Evolutionary conservation across 495 filamentous ascomycete genomes (phyloP), one percentile per base, ranked within the genome.

Genomic region (Trichoderma orchidacearum): DNA sequence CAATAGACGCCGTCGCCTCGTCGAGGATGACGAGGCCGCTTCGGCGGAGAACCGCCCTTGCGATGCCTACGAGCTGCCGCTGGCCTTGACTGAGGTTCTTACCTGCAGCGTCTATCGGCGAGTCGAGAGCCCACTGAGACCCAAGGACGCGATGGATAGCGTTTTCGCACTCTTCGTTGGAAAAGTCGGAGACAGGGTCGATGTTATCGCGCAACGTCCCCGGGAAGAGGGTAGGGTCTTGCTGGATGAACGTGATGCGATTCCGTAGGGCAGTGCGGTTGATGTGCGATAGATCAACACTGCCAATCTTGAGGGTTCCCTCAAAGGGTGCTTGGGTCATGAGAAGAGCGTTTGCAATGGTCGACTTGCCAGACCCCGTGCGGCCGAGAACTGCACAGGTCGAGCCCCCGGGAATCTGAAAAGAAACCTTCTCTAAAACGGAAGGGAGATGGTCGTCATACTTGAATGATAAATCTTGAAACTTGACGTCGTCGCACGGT

Each of bases 1-100:
- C 89, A 58, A 95, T 89, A 13, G 81, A 86, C 15, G 89, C 89
- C n/a, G 89, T 95, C 17, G 89, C 89, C 68, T 90, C 86, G 60
- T 90, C 86, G 59, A 90, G 66, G 45, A 90, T 69, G 27, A 85
- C 75, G 31, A 85, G 74, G 53, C 76, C 75, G 18, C 77, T 78
- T n/a, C 75, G 66, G 30, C 78, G 65, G n/a, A 83, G 70, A 12
- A 85, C 74, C 0, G 80, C 80, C 9, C 79, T 63, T 2, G 79
- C 80, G 3, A 85, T 74, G 28, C 78, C 77, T 11, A 85, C 70
- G 15, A 84, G 72, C 62, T 84, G 80, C 15, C 81, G 62, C 63
- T 85, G 78, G 11, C 82, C 82, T 55, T 84, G 81, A 54, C 75
- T 79, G 57, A 85, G 72, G 54, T 80, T 77, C 68, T 77, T 80